Evolutionary conservation across 352 stramenopile genomes (phyloP), one percentile per base, ranked within the genome.

Genomic region (Globisporangium yorkense): DNA sequence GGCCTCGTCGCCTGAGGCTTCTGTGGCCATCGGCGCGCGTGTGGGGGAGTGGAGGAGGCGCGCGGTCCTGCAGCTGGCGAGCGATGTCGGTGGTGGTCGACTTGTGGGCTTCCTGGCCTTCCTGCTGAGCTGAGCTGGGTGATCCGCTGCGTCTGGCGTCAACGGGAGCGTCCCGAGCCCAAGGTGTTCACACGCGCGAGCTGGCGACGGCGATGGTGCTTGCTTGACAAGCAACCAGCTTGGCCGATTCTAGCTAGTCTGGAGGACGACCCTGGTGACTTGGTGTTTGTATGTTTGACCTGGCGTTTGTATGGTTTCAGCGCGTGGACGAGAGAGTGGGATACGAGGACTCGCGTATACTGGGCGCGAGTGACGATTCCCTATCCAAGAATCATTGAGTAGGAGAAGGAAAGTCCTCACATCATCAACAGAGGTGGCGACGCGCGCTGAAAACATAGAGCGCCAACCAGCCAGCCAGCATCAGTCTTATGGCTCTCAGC

Each of bases 281-380:
- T 6, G 33, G 9, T 12, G 33, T 37, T 37, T 12, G n/a, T 51
- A 29, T n/a, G 45, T 21, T 13, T 39, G 33, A 39, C 44, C 29
- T 31, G 44, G 18, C 5, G 44, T 49, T 31, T 49, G 44, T 49
- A 49, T 49, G 44, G 44, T 31, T 46, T 46, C 41, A 46, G 41
- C 41, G 18, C 8, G 18, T 21, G 40, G 18, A 18, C 40, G 4
- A 20, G 41, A 48, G 18, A 48, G 43, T 48, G 43, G 43, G 43
- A 24, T 12, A 6, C n/a, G 8, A 35, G 35, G 35, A 41, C 7
- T 41, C 35, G 10, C 5, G 37, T 12, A 29, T 48, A 31, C 43
- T 27, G 9, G 21, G 21, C 9, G 18, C 20, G 18, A 48, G 43
- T 48, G 20, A 7, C 1, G 41, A 21, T 21, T 46, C 10, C 39